Conservation (phyloP, 768 basidiomycete genomes). For the Lepiota venenata region DNA sequence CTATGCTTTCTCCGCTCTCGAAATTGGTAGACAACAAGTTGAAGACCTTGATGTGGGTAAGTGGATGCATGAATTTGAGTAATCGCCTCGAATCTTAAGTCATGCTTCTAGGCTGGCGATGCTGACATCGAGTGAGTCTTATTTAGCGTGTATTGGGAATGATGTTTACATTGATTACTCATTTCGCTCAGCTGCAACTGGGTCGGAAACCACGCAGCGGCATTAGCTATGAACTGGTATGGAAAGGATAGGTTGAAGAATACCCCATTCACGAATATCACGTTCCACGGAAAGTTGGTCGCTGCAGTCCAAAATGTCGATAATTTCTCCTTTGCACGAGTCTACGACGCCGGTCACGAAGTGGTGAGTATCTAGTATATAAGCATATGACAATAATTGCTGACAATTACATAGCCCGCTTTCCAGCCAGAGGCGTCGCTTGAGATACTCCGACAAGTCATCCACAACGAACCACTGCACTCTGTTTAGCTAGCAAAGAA, state of each 20-base stretch:
- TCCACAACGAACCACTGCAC: constrained; percentile 49
- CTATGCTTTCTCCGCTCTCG: constrained; percentile 46
- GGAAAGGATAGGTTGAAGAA: constrained; percentile 35
- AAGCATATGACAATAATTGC: neutral
- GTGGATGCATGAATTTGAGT: constrained; percentile 5
- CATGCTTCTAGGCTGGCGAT: constrained; percentile 37
- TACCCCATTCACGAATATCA: constrained; percentile 49
- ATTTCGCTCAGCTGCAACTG: constrained; percentile 38
- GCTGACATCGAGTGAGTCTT: constrained; percentile 45
- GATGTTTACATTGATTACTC: neutral
- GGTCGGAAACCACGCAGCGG: constrained; percentile 41
- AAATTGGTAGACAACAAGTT: constrained; percentile 40
- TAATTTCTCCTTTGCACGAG: constrained; percentile 67
- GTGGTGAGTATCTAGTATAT: constrained; percentile 40
- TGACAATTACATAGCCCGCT: constrained; percentile 40
- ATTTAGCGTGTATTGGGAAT: neutral
- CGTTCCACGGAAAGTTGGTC: constrained; percentile 46
- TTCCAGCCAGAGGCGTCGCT: constrained; percentile 58
- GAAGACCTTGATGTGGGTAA: constrained; percentile 45
- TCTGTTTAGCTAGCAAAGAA: constrained; percentile 28
- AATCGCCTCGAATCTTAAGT: neutral
- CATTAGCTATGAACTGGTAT: constrained; percentile 43
- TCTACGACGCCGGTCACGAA: constrained; percentile 60
- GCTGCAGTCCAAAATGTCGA: constrained; percentile 63
- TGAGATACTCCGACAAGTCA: constrained; percentile 55